These are phyloP conservation scores for Penstemon newberryi DNA, from an alignment of 257 asterid species.

Conservation along the genomic window DNA sequence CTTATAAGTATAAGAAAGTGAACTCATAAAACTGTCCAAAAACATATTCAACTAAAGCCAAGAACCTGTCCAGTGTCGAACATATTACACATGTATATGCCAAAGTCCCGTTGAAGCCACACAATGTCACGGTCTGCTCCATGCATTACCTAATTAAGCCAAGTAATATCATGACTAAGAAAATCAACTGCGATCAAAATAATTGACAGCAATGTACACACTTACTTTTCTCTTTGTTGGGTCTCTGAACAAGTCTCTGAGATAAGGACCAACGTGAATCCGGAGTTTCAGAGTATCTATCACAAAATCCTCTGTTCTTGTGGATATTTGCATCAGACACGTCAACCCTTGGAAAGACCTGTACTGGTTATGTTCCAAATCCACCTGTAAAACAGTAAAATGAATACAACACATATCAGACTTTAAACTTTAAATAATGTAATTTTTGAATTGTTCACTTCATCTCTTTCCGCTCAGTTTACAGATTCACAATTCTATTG, in stretches of 20 bases:
- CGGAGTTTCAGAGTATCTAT: slow-evolving; percentile 93
- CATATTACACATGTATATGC: slow-evolving; percentile 94
- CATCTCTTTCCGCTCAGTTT: slow-evolving; percentile 3
- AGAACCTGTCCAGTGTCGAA: slow-evolving; percentile 98
- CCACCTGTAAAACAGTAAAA: slow-evolving; percentile 60
- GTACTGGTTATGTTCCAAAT: slow-evolving; percentile 96
- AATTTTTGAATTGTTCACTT: slow-evolving; percentile 2
- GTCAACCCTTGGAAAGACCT: slow-evolving; percentile 97
- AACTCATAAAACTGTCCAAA: background rate
- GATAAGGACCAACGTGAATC: slow-evolving; percentile 83
- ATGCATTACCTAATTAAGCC: slow-evolving; percentile 80
- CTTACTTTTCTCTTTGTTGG: slow-evolving; percentile 84
- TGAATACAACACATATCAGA: slow-evolving; percentile 12
- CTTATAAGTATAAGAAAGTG: slow-evolving; percentile 3
- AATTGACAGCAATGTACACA: slow-evolving; percentile 20
- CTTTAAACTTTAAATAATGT: background rate
- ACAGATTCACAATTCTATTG: background rate
- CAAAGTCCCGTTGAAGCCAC: slow-evolving; percentile 98
- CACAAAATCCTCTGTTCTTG: slow-evolving; percentile 89
- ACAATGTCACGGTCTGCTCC: slow-evolving; percentile 89
- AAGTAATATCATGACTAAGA: slow-evolving; percentile 23
- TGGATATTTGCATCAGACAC: slow-evolving; percentile 98
- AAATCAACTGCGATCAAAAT: slow-evolving; percentile 19
- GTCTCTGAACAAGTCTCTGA: slow-evolving; percentile 87
- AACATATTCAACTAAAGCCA: slow-evolving; percentile 27